These are phyloP conservation scores for Hypholoma fasciculare DNA, from an alignment of 768 basidiomycete species.

Conservation along the genomic window DNA sequence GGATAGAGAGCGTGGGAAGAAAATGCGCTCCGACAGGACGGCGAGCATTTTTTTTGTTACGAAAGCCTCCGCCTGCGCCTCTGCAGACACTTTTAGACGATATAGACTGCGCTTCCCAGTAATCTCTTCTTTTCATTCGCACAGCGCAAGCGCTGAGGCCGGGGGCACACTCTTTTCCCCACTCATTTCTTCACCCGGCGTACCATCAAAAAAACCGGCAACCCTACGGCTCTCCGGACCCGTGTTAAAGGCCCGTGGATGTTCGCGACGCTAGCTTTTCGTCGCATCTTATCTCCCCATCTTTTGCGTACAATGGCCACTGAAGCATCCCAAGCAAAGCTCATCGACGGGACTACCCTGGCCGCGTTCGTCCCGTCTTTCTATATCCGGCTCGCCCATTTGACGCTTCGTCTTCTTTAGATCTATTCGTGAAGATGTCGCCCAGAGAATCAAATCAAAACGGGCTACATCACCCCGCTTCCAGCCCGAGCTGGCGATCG, in stretches of 20 bases:
- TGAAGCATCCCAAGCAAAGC: slow-evolving; percentile 35
- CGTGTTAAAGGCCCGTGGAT: slow-evolving; percentile 17
- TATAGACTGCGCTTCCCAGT: background rate
- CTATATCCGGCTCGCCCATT: slow-evolving; percentile 1
- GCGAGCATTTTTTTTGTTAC: slow-evolving; percentile 2
- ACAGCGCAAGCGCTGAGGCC: background rate
- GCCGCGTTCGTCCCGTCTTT: slow-evolving; percentile 64
- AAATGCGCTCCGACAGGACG: background rate
- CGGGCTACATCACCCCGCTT: slow-evolving; percentile 82
- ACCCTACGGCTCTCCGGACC: slow-evolving; percentile 16
- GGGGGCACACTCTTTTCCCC: background rate
- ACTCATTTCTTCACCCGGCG: background rate
- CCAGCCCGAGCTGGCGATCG: slow-evolving; percentile 85
- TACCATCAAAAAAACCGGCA: slow-evolving; percentile 9
- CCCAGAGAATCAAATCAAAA: slow-evolving; percentile 63
- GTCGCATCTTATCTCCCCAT: slow-evolving; percentile 35
- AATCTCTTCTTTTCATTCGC: background rate
- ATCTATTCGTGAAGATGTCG: slow-evolving; percentile 76
- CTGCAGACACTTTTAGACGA: background rate
- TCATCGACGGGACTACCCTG: slow-evolving; percentile 83
- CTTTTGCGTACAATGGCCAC: slow-evolving; percentile 39
- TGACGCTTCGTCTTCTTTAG: slow-evolving; percentile 37
- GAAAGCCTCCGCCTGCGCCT: background rate
- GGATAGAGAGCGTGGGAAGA: slow-evolving; percentile 14
- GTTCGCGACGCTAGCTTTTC: slow-evolving; percentile 16